A percentile compares a stretch with the other conserved stretches of the same genome.
These are phyloP conservation scores for Pseudogymnoascus sp. DNA, from an alignment of 2,329 filamentous ascomycete genomes.

Conservation along the genomic window DNA sequence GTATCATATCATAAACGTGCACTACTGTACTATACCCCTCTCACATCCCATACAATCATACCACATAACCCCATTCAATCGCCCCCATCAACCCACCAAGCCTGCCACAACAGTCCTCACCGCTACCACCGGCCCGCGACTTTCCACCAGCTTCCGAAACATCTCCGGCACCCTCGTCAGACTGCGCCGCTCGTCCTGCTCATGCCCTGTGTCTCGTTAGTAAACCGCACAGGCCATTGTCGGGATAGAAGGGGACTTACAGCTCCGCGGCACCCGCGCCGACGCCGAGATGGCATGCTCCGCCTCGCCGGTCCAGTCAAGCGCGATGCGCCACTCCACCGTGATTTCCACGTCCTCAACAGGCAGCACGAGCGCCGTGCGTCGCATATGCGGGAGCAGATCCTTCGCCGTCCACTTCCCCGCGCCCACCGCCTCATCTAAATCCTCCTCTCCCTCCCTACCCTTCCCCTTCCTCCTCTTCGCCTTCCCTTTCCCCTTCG, in stretches of 20 bases:
- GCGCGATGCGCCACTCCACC: constrained; percentile 56
- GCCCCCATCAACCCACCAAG: constrained; percentile 28
- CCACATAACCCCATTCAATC: not conserved
- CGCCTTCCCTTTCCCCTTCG: constrained; percentile 21
- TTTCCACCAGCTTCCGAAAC: constrained; percentile 52
- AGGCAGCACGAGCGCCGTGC: constrained; percentile 35
- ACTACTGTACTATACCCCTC: not conserved
- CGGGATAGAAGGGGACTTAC: constrained; percentile 40
- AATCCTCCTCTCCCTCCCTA: constrained; percentile 10
- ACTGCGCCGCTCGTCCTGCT: constrained; percentile 48
- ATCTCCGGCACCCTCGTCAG: constrained; percentile 52
- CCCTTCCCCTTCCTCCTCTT: constrained; percentile 25
- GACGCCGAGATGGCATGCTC: constrained; percentile 49
- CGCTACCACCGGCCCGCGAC: constrained; percentile 49
- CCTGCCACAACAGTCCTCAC: constrained; percentile 55
- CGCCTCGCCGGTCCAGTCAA: constrained; percentile 69
- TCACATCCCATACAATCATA: not conserved
- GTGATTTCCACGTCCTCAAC: constrained; percentile 30
- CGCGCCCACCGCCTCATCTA: constrained; percentile 16
- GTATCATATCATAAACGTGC: not conserved
- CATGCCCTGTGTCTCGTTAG: constrained; percentile 44
- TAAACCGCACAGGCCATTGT: not conserved
- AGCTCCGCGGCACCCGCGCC: constrained; percentile 52
- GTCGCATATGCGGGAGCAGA: constrained; percentile 47
- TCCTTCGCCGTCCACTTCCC: constrained; percentile 35